Evolutionary conservation across 2,329 filamentous ascomycete species (phyloP).

Genomic region (Trichoderma oligosporum): DNA sequence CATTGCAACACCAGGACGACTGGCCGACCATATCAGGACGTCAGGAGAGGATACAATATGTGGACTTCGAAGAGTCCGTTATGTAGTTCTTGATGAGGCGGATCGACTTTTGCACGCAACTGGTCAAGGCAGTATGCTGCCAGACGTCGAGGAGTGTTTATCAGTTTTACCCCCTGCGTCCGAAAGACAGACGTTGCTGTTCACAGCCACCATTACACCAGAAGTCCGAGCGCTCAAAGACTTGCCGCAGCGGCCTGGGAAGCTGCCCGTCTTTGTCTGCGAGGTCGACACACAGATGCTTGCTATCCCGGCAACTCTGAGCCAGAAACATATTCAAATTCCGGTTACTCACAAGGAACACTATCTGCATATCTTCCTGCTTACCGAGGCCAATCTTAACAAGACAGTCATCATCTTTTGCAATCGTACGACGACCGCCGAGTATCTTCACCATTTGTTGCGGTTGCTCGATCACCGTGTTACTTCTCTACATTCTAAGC

Average conservation of each 20-base stretch:
- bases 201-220: conserved; percentile 91
- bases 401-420: conserved; percentile 90
- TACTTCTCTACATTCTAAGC: conserved; percentile 82
- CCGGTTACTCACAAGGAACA: conserved; percentile 92
- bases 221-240: conserved; percentile 86
- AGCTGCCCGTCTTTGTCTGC: conserved; percentile 79
- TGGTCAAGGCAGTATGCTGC: conserved; percentile 81
- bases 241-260: conserved; percentile 64
- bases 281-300: conserved; percentile 75
- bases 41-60: conserved; percentile 89
- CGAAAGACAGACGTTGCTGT: conserved; percentile 86
- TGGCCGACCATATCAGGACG: conserved; percentile 88
- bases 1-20: conserved; percentile 86
- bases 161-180: conserved; percentile 71
- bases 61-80: conserved; percentile 72
- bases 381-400: conserved; percentile 68
- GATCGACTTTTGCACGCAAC: conserved; percentile 77
- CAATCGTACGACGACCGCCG: conserved; percentile 85
- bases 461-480: conserved; percentile 84
- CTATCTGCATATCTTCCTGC: conserved; percentile 85
- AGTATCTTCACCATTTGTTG: conserved; percentile 82
- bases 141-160: conserved; percentile 86
- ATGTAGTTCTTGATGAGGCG: conserved; percentile 92
- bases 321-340: conserved; percentile 81
- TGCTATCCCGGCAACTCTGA: conserved; percentile 74